These are phyloP conservation scores for Mycena venus DNA, from an alignment of 768 basidiomycete species.

Conservation along the genomic window DNA sequence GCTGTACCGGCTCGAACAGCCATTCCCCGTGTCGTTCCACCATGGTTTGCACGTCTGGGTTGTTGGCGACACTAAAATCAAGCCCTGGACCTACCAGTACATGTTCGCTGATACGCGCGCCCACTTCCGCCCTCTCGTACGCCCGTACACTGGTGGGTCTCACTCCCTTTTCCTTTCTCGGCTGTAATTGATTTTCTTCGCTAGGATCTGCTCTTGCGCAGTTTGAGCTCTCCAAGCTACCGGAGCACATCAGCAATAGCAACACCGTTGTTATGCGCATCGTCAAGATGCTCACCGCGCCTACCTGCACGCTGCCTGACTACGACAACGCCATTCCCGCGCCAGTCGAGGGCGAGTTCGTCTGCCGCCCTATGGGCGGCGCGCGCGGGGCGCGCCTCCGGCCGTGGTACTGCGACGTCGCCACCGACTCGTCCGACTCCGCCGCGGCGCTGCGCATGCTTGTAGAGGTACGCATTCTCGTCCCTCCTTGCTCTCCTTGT, in stretches of 20 bases:
- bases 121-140: neutral
- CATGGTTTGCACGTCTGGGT: neutral
- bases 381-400: neutral
- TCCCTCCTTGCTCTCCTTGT: neutral
- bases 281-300: constrained; percentile 26
- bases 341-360: constrained; percentile 20
- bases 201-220: constrained; percentile 27
- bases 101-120: constrained; percentile 25
- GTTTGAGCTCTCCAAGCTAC: constrained; percentile 30
- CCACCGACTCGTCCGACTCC: neutral
- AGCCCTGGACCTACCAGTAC: constrained; percentile 18
- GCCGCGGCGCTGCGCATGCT: constrained; percentile 22
- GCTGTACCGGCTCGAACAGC: constrained; percentile 1
- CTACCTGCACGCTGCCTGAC: constrained; percentile 15
- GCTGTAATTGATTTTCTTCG: neutral
- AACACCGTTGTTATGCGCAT: constrained; percentile 48
- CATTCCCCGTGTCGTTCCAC: constrained; percentile 20
- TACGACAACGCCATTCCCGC: constrained; percentile 30
- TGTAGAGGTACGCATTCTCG: constrained; percentile 9
- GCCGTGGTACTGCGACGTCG: constrained; percentile 21
- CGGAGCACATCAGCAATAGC: constrained; percentile 44
- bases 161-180: too few relatives aligned
- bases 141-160: constrained; percentile 8
- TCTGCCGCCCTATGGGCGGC: constrained; percentile 24
- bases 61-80: neutral